phyloP scores from a whole-genome alignment of 2,329 filamentous ascomycete species.

The Fusarium agapanthi region DNA sequence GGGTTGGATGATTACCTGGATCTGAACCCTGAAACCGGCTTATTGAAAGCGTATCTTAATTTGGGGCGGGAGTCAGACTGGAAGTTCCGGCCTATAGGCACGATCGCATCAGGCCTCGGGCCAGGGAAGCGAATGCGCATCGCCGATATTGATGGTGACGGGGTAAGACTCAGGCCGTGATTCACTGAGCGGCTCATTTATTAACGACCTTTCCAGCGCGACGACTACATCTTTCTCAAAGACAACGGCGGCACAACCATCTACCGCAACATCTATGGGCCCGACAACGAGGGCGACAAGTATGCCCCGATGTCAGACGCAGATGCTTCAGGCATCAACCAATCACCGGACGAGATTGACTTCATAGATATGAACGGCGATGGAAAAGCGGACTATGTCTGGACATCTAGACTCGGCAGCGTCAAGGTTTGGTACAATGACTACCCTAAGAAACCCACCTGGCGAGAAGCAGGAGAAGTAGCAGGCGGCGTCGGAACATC shows the following conservation, averaged over 20 bases:
- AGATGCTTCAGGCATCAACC: conserved; percentile 3
- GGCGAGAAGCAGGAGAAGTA: neutral
- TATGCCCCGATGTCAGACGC: neutral
- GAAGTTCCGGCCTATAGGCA: neutral
- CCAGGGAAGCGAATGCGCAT: neutral
- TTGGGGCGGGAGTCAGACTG: neutral
- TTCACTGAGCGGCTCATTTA: accelerated
- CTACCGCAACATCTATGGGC: neutral
- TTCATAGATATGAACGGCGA: conserved; percentile 9
- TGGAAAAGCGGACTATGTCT: conserved; percentile 5
- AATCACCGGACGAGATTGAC: neutral
- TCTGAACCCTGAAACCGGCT: neutral
- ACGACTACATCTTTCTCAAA: conserved; percentile 9
- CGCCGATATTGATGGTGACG: conserved; percentile 4
- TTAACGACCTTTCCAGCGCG: neutral
- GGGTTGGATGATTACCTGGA: neutral
- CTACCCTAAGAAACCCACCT: neutral
- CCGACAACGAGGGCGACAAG: neutral
- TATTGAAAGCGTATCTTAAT: neutral
- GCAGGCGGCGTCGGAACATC: conserved; percentile 2
- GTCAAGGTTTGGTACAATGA: conserved; percentile 17
- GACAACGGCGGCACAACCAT: neutral
- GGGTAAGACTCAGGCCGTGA: neutral
- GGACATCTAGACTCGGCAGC: neutral
- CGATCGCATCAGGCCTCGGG: neutral